Evolutionary conservation across 2,329 filamentous ascomycete genomes (phyloP), one percentile per base, ranked within the genome.

Genomic region (Dryadomyces quercus-mongolicae): DNA sequence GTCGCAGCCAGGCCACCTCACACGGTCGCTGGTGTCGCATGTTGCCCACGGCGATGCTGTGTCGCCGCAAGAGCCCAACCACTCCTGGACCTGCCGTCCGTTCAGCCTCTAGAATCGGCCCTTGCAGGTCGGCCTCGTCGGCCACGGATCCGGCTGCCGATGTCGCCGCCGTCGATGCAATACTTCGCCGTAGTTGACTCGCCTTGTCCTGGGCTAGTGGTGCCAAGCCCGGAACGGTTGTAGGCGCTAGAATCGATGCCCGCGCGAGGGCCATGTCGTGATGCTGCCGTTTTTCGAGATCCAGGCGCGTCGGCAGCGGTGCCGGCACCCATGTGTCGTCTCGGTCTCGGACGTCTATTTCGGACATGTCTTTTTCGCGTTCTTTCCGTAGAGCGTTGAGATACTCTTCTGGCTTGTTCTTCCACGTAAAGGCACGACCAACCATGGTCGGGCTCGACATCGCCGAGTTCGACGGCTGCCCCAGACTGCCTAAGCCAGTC

Each of bases 371-470:
- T 25, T 59, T 40, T 54, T 55, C 53, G 21, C 58, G 56, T 7
- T 49, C 55, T 6, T 38, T 70, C 53, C 67, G 71, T 15, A 73
- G 67, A 1, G 63, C 68, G 49, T 67, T 62, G 9, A 73, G 66
- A 58, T 84, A 83, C 52, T 84, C 80, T 49, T 80, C 77, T 0
- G 80, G 81, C 60, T 78, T 84, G 54, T 73, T 77, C 62, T 81
- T 83, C 82, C 81, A 84, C 0, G 77, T 80, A 58, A 84, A 84
- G 4, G 75, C 72, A 57, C 76, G 74, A 16, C 70, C 70, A 0
- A 76, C 63, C 52, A 69, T 68, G 21, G 64, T 67, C 2, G 73
- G 70, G 54, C 68, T 74, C 13, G 68, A 44, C 42, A 57, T 3
- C 5, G 40, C 13, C 34, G 51, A 2, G 10, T 22, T 10, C 34